A percentile compares a stretch with the other conserved stretches of the same genome.
Evolutionary conservation across 108 stramenopile genomes (phyloP).

Genomic region (Discostella stelligeroides): DNA sequence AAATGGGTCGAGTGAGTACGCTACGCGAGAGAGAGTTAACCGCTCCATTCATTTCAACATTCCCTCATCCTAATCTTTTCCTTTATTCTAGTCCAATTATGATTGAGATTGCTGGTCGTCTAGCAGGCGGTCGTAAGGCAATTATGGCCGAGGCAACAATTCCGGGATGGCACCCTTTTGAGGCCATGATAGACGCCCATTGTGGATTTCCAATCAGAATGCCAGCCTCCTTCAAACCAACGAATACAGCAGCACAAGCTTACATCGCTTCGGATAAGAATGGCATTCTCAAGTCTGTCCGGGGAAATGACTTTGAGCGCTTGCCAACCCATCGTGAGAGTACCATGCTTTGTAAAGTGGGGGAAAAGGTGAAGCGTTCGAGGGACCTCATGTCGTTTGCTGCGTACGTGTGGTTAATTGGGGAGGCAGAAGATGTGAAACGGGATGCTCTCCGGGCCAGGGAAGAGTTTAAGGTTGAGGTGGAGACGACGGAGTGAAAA

Average conservation of each 20-base stretch:
- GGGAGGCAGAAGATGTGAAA: constrained; percentile 48
- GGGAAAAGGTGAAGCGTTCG: constrained; percentile 46
- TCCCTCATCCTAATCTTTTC: background rate
- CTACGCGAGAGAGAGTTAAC: too few relatives aligned
- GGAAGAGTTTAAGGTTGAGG: constrained; percentile 52
- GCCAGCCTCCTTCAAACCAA: constrained; percentile 55
- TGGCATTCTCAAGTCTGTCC: constrained; percentile 42
- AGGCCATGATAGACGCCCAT: constrained; percentile 63
- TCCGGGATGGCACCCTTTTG: constrained; percentile 55
- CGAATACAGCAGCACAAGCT: constrained; percentile 38
- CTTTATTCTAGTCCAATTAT: constrained; percentile 36
- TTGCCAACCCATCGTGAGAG: constrained; percentile 45
- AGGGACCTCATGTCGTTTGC: constrained; percentile 53
- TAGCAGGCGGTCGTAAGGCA: constrained; percentile 64
- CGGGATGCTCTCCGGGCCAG: constrained; percentile 47
- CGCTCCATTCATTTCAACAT: background rate
- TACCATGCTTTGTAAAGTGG: constrained; percentile 43
- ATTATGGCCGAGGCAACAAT: constrained; percentile 61
- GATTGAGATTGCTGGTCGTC: constrained; percentile 61
- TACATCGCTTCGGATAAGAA: constrained; percentile 54
- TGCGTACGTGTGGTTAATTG: constrained; percentile 59
- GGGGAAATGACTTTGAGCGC: constrained; percentile 54
- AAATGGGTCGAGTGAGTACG: constrained; percentile 42
- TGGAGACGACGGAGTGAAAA: constrained; percentile 16
- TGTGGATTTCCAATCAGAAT: constrained; percentile 59